Base-by-base conservation (phyloP, 2,329 filamentous ascomycete species). In the Coleophoma cylindrospora region DNA sequence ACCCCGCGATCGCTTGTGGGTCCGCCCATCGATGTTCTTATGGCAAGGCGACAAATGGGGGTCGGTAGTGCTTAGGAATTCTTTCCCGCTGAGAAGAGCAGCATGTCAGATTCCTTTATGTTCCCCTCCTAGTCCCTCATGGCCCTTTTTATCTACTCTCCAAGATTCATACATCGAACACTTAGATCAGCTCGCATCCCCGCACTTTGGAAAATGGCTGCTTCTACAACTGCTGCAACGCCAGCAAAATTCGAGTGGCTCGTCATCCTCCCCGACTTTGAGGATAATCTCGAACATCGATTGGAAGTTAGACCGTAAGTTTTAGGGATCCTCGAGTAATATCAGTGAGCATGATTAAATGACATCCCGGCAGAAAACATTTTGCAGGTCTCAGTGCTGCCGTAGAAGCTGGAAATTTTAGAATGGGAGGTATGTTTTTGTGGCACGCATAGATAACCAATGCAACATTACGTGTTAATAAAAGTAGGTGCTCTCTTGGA, bases 231-330 rank as follows among this genome's bases (percentile, higher is more conserved):
- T 17, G 33, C 46, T 13, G 27, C 27, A 27, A 10, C 40, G 21
- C 40, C 40, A 21, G 17, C 17, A 43, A 76, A 74, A 63, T 75
- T 69, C 54, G 81, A 87, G 66, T 89, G 81, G 71, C 76, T 88
- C 37, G 81, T 83, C 59, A 73, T 87, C 52, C 64, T 86, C 41
- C 84, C 82, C 13, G 84, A 88, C 66, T 79, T 81, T 67, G 75
- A 82, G 2, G 80, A 76, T 45, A 71, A 66, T 19, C 68, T 74
- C 49, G 72, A 74, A 56, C 84, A 84, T 73, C 73, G 84, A 50
- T 66, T 86, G 8, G 75, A 80, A 56, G 74, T 80, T 41, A 72
- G 80, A 51, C 63, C 70, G 79, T 82, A 63, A 59, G 77, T 43
- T 17, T 69, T 34, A 9, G 9, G 40, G 15, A 8, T 17, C 15